Conservation (phyloP, 208 protist genomes). For the Leptomonas seymouri region DNA sequence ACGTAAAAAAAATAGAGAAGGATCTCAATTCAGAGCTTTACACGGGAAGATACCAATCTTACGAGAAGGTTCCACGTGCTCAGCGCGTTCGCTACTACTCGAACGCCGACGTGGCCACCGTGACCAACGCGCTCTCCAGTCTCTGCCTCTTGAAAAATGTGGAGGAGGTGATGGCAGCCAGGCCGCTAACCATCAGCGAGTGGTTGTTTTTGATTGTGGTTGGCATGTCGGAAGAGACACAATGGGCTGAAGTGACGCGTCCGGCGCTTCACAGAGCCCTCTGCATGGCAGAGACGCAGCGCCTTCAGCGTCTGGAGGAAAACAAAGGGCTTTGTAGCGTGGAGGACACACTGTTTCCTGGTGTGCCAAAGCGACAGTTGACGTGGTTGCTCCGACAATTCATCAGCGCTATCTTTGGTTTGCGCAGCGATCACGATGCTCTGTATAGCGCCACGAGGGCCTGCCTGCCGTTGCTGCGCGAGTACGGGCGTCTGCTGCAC, state of each 20-base stretch:
- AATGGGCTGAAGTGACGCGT: slow-evolving; percentile 11
- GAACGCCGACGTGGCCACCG: neutral
- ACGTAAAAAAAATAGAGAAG: neutral
- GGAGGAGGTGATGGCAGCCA: slow-evolving; percentile 8
- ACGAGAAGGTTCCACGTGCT: neutral
- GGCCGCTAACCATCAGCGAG: slow-evolving; percentile 9
- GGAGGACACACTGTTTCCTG: slow-evolving; percentile 6
- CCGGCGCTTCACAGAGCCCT: slow-evolving; percentile 2
- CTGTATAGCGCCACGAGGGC: neutral
- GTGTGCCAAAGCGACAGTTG: neutral
- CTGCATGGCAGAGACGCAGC: slow-evolving; percentile 5
- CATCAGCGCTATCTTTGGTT: neutral
- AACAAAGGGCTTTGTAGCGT: neutral
- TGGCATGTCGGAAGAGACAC: neutral
- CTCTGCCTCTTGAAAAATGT: slow-evolving; percentile 22
- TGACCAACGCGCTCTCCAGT: slow-evolving; percentile 6
- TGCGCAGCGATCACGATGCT: neutral
- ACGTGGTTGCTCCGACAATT: neutral
- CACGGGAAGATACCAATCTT: neutral
- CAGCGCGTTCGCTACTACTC: neutral
- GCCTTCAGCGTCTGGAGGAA: neutral
- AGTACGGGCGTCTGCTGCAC: slow-evolving; percentile 16
- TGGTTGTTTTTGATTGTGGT: slow-evolving; percentile 22
- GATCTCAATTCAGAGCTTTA: neutral
- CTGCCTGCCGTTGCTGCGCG: slow-evolving; percentile 13